phyloP scores from a whole-genome alignment of 176 grass and related monocot genomes.

The Oryza meridionalis region DNA sequence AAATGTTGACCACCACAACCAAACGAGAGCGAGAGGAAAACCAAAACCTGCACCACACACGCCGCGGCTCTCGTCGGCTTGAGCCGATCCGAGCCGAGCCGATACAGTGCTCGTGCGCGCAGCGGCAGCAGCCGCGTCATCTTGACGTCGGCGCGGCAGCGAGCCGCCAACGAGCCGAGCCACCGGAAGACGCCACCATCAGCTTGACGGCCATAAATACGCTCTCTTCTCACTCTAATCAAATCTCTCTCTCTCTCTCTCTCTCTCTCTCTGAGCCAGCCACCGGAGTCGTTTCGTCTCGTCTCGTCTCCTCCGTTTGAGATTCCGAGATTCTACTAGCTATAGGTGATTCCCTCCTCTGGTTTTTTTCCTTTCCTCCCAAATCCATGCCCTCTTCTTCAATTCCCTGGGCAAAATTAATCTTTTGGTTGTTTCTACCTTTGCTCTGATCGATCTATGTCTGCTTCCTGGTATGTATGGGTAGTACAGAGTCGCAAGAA shows the following conservation, averaged over 20 bases:
- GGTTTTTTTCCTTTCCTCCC: not conserved
- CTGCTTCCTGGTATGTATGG: not conserved
- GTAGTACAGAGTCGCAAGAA: not conserved
- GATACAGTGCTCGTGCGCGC: not conserved
- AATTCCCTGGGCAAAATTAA: not conserved
- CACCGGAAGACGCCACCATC: slow-evolving; percentile 17
- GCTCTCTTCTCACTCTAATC: slow-evolving; percentile 8
- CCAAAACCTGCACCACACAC: slow-evolving; percentile 21
- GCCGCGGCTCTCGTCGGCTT: not conserved
- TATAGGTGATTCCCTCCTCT: slow-evolving; percentile 32
- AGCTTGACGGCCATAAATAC: slow-evolving; percentile 8
- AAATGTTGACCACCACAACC: not conserved
- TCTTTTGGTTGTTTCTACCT: not conserved
- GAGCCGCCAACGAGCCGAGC: not conserved
- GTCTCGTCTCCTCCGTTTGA: not conserved
- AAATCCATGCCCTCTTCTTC: not conserved
- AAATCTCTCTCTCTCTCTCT: slow-evolving; percentile 20
- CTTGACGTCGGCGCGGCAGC: slow-evolving; percentile 25
- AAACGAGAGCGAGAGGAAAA: not conserved
- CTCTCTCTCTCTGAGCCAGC: not conserved
- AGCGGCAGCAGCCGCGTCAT: not conserved
- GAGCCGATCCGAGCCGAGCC: not conserved
- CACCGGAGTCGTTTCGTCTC: not conserved
- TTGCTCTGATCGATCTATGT: not conserved
- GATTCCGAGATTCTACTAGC: slow-evolving; percentile 7